These are phyloP conservation scores for Sphaceloma murrayae DNA, from an alignment of 2,329 filamentous ascomycete genomes.

Conservation along the genomic window DNA sequence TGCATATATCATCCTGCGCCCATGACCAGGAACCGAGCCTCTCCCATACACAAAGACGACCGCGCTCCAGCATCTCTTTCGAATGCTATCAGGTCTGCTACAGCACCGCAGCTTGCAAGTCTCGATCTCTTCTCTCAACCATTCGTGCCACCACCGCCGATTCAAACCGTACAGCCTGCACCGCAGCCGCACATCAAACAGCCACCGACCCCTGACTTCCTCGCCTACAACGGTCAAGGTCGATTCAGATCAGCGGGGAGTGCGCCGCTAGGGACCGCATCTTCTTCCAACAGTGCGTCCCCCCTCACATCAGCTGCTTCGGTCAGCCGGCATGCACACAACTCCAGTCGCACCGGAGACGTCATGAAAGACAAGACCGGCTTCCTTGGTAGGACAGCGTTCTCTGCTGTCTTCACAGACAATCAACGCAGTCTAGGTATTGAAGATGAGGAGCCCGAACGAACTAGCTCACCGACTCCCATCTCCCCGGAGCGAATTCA, in stretches of 20 bases:
- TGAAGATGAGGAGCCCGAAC: constrained; percentile 21
- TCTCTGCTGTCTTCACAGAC: constrained; percentile 28
- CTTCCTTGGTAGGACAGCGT: constrained; percentile 28
- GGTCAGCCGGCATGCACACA: constrained; percentile 16
- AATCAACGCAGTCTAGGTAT: constrained; percentile 23
- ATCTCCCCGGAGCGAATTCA: constrained; percentile 26
- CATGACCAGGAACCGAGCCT: constrained; percentile 23
- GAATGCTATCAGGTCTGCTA: constrained; percentile 16
- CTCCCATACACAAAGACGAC: constrained; percentile 15
- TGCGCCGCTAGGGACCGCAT: neutral
- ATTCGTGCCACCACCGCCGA: constrained; percentile 9
- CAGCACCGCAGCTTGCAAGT: constrained; percentile 15
- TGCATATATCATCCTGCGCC: constrained; percentile 31
- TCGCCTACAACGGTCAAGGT: constrained; percentile 13
- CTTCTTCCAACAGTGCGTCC: constrained; percentile 1
- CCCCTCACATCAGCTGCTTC: constrained; percentile 1
- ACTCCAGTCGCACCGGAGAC: constrained; percentile 21
- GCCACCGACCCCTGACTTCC: neutral
- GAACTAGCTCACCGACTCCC: constrained; percentile 21
- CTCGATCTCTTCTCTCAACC: constrained; percentile 17
- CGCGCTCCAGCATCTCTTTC: constrained; percentile 12
- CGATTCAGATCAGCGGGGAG: constrained; percentile 13
- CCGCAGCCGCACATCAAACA: constrained; percentile 13
- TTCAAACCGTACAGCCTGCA: constrained; percentile 23
- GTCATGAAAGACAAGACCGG: constrained; percentile 25